phyloP scores from a whole-genome alignment of 108 stramenopile genomes.

The Seminavis robusta region DNA sequence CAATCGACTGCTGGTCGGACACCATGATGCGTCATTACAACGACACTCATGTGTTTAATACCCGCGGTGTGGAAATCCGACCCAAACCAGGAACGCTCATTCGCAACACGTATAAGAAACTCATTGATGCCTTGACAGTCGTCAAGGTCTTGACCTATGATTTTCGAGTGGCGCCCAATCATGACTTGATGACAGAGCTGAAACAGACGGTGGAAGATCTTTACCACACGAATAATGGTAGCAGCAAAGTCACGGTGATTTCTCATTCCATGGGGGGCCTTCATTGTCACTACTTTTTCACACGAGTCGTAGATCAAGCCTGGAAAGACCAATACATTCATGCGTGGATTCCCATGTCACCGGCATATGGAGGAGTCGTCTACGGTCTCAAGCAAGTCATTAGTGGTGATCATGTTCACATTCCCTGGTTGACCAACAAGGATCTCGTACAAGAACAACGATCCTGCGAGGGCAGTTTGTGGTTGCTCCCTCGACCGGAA shows the following conservation, averaged over 20 bases:
- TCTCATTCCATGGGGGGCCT: constrained; percentile 19
- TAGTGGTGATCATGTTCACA: constrained; percentile 7
- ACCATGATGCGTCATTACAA: neutral
- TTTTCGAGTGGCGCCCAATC: neutral
- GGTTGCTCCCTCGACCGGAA: constrained; percentile 10
- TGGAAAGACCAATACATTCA: constrained; percentile 22
- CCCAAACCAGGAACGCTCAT: too few species aligned
- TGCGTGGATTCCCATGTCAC: constrained; percentile 14
- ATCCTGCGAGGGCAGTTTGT: constrained; percentile 21
- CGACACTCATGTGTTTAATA: too few species aligned
- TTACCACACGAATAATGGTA: neutral
- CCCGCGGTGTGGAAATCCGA: neutral
- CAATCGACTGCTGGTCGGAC: neutral
- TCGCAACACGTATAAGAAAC: too few species aligned
- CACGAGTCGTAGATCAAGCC: neutral
- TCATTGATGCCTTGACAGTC: too few species aligned
- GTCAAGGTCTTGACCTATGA: neutral
- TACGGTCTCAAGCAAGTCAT: constrained; percentile 10
- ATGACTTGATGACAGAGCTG: too few species aligned
- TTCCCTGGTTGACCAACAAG: neutral
- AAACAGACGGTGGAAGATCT: too few species aligned
- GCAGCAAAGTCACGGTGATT: neutral
- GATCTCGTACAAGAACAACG: constrained; percentile 14
- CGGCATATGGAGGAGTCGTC: constrained; percentile 14
- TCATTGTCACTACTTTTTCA: constrained; percentile 10